A percentile compares a stretch with the other conserved stretches of the same genome.
Conservation (phyloP, 2,329 filamentous ascomycete genomes). For the Aspergillus felis region DNA sequence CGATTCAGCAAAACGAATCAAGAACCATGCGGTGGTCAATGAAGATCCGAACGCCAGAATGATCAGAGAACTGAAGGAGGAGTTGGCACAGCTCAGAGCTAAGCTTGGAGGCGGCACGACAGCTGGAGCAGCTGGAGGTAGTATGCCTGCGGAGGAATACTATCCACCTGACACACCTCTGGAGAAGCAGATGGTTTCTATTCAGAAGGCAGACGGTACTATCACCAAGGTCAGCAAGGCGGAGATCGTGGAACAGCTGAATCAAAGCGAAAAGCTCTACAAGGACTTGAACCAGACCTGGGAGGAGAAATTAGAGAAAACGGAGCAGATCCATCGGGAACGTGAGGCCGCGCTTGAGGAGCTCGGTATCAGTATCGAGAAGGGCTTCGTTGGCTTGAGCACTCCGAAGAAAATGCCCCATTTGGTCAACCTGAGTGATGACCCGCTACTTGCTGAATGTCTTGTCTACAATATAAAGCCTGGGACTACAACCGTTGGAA, state of each 20-base stretch:
- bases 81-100: constrained; percentile 76
- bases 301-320: constrained; percentile 94
- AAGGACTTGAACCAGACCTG: constrained; percentile 96
- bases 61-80: constrained; percentile 97
- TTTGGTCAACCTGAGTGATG: constrained; percentile 94
- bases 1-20: constrained; percentile 96
- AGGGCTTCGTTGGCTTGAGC: constrained; percentile 90
- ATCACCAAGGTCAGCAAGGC: constrained; percentile 97
- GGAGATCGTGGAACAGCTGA: constrained; percentile 94
- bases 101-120: constrained; percentile 66
- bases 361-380: constrained; percentile 97
- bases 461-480: constrained; percentile 98
- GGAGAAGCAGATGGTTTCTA: constrained; percentile 94
- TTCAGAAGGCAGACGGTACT: constrained; percentile 77
- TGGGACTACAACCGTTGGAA: constrained; percentile 88
- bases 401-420: constrained; percentile 99
- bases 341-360: constrained; percentile 92
- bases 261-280: constrained; percentile 93
- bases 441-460: constrained; percentile 90
- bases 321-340: constrained; percentile 96
- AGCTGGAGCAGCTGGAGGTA: constrained; percentile 45
- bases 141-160: constrained; percentile 65
- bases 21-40: constrained; percentile 99
- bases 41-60: constrained; percentile 98
- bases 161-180: constrained; percentile 90